These are phyloP conservation scores for Microcyclospora pomicola DNA, from an alignment of 2,329 filamentous ascomycete species.

Conservation along the genomic window DNA sequence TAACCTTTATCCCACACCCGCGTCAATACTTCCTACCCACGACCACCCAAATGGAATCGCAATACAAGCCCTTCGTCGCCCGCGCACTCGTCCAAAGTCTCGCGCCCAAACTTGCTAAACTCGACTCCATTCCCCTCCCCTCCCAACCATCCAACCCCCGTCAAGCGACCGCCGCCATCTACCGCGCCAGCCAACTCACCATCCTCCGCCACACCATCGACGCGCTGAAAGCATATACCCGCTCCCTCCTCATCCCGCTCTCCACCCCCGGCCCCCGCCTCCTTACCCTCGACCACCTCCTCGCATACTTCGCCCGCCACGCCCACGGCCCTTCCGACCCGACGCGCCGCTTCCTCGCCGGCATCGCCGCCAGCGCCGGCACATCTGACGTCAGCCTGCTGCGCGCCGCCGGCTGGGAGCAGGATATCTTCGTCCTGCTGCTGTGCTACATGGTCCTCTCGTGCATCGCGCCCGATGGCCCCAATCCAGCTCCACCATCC, in stretches of 20 bases:
- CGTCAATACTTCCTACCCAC: constrained; percentile 10
- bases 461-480: constrained; percentile 25
- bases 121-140: constrained; percentile 16
- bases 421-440: constrained; percentile 23
- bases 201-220: constrained; percentile 19
- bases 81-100: constrained; percentile 22
- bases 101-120: constrained; percentile 20
- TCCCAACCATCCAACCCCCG: constrained; percentile 22
- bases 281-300: constrained; percentile 18
- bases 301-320: constrained; percentile 38
- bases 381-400: constrained; percentile 18
- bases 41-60: constrained; percentile 1
- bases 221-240: constrained; percentile 16
- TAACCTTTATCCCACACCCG: constrained; percentile 16
- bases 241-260: constrained; percentile 10
- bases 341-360: constrained; percentile 16
- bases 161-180: constrained; percentile 29
- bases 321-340: background rate
- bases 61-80: constrained; percentile 21
- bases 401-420: constrained; percentile 22
- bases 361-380: constrained; percentile 18
- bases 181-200: constrained; percentile 27
- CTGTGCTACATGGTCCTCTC: constrained; percentile 16
- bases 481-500: constrained; percentile 45
- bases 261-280: constrained; percentile 8